Evolutionary conservation across 2,329 filamentous ascomycete species (phyloP), one percentile per base, ranked within the genome.

Genomic region (Aspergillus aculeatinus): DNA sequence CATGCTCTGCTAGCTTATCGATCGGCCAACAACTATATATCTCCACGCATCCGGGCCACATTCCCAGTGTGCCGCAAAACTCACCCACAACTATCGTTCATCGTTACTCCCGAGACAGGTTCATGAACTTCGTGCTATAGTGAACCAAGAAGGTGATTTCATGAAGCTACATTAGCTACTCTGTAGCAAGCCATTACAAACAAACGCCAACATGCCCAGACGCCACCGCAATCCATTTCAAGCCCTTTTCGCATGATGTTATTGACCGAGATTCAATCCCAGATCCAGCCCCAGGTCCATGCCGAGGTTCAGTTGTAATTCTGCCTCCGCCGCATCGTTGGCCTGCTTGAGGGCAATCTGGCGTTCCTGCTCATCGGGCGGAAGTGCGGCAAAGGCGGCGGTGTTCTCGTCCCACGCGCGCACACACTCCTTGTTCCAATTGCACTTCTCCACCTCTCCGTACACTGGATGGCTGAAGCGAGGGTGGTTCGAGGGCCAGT

Each of bases 401-500:
- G 59, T 60, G 42, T 61, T 56, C 25, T 51, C 52, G 19, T 63
- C 61, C 61, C 61, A 63, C 16, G 60, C 42, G 14, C 42, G 39
- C 44, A 63, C 58, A 21, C 61, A 63, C 12, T 61, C 55, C 50
- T 54, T 59, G 44, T 63, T 63, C 61, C 61, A 63, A 23, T 63
- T 61, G 39, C 61, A 63, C 21, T 55, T 51, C 52, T 63, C 61
- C 2, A 63, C 61, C 21, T 63, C 61, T 7, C 58, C 61, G 25
- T 57, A 63, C 3, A 63, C 48, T 10, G 61, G 61, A 44, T 63
- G 61, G 12, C 53, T 57, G 27, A 50, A 61, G 11, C 61, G 61
- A 4, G 61, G 61, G n/a, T 63, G 61, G 11, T 55, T 53, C 2
- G 47, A 55, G 9, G 60, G 89, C 89, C 89, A 91, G 60, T 85